Evolutionary conservation across 78 protist species (phyloP), one percentile per base, ranked within the genome.

Genomic region (Dictyostelium capitatum): DNA sequence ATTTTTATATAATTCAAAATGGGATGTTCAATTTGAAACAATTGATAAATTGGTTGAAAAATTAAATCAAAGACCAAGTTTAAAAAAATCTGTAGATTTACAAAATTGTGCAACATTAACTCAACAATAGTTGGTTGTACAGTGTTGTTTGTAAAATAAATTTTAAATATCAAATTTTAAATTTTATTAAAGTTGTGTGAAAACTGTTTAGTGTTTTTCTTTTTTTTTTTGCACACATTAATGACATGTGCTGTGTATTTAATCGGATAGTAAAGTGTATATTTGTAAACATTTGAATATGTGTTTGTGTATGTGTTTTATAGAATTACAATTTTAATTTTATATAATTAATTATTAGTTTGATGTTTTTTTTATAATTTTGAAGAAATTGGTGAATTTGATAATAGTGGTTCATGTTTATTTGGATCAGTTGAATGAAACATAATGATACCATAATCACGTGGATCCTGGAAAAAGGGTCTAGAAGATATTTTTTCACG

Each of bases 1-100:
- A 50, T 97, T 97, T 84, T 67, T 97, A 28, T 95, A 95, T 87
- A 47, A 92, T 48, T n/a, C 91, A 5, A 82, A 82, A 67, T 95
- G 92, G 97, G 72, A 79, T 43, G 70, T 79, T 32, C 98, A 94
- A 83, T 96, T 95, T 28, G 56, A 43, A 32, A 11, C 53, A 7
- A 94, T 96, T 51, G 98, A 95, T 75, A 69, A 78, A 17, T 28
- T 94, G 7, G 96, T 93, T 30, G n/a, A 20, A 25, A 72, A 56
- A 50, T 75, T 69, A 30, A 37, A 23, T 37, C 32, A 46, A 50
- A 73, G 75, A 67, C 75, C 75, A 15, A 37, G 37, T 28, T 67
- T 67, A 67, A 89, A 12, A 48, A 64, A 46, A 73, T 59, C 75
- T 67, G 48, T 32, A 14, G 4, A 25, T 17, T 32, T n/a, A 5